Evolutionary conservation across 148 eudicot species (phyloP).

Genomic region (Drosera capensis): DNA sequence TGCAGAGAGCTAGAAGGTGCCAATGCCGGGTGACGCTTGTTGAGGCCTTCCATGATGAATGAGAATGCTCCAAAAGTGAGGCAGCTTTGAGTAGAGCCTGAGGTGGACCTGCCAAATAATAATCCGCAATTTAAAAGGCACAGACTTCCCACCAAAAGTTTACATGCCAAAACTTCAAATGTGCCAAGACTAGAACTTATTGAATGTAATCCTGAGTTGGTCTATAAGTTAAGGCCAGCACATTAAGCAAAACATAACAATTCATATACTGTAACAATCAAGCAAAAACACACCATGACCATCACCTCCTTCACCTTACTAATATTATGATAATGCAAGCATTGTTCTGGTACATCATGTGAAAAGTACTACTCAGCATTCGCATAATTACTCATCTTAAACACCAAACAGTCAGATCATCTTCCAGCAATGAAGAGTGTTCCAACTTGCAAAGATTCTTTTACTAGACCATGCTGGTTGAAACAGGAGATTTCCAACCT

Average conservation of each 20-base stretch:
- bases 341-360: too few species aligned
- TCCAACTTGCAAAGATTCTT: background rate
- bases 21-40: conserved; percentile 69
- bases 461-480: background rate
- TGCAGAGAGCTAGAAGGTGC: conserved; percentile 27
- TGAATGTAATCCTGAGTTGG: too few species aligned
- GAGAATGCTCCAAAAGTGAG: conserved; percentile 82
- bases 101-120: conserved; percentile 51
- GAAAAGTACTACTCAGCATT: too few species aligned
- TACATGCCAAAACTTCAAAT: background rate
- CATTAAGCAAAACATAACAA: too few species aligned
- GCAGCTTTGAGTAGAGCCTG: conserved; percentile 74
- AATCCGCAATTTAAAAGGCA: background rate
- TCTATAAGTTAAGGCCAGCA: too few species aligned
- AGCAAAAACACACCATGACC: too few species aligned
- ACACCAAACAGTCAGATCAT: too few species aligned
- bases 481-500: background rate
- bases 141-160: background rate
- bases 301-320: too few species aligned
- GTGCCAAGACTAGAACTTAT: too few species aligned
- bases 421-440: background rate
- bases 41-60: conserved; percentile 54
- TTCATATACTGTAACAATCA: too few species aligned
- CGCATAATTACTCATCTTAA: too few species aligned
- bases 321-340: too few species aligned